Conservation (phyloP, 495 filamentous ascomycete genomes). For the Penicillium waksmanii region DNA sequence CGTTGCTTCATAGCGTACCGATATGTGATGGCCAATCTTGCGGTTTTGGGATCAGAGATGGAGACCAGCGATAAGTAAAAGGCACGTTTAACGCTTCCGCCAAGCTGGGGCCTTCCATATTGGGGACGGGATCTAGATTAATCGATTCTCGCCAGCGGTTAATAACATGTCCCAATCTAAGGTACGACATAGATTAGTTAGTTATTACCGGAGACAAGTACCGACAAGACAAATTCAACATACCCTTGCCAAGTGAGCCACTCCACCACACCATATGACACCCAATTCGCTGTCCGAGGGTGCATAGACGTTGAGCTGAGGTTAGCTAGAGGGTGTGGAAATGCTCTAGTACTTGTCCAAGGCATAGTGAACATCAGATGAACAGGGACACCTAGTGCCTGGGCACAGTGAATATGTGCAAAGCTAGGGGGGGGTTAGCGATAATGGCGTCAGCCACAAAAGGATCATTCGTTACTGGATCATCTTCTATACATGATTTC, state of each 20-base stretch:
- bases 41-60: slow-evolving; percentile 15
- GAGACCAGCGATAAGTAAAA: slow-evolving; percentile 25
- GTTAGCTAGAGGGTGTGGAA: slow-evolving; percentile 58
- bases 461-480: slow-evolving; percentile 29
- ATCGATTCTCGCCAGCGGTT: slow-evolving; percentile 15
- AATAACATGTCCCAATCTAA: slow-evolving; percentile 17
- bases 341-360: slow-evolving; percentile 50
- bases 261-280: slow-evolving; percentile 72
- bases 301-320: slow-evolving; percentile 50
- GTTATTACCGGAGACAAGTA: neutral
- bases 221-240: neutral
- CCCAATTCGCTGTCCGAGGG: slow-evolving; percentile 60
- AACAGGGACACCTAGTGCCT: slow-evolving; percentile 72
- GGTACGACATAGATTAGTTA: too few species aligned
- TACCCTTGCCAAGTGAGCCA: slow-evolving; percentile 66
- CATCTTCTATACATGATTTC: neutral
- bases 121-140: slow-evolving; percentile 11
- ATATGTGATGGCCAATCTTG: slow-evolving; percentile 16
- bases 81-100: slow-evolving; percentile 13
- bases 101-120: slow-evolving; percentile 9
- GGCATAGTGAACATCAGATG: slow-evolving; percentile 84
- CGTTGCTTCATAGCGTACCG: slow-evolving; percentile 38
- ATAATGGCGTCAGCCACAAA: slow-evolving; percentile 82
- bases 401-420: slow-evolving; percentile 78
- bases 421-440: slow-evolving; percentile 79